phyloP scores from a whole-genome alignment of 108 stramenopile species.

The Parietichytrium sp. region DNA sequence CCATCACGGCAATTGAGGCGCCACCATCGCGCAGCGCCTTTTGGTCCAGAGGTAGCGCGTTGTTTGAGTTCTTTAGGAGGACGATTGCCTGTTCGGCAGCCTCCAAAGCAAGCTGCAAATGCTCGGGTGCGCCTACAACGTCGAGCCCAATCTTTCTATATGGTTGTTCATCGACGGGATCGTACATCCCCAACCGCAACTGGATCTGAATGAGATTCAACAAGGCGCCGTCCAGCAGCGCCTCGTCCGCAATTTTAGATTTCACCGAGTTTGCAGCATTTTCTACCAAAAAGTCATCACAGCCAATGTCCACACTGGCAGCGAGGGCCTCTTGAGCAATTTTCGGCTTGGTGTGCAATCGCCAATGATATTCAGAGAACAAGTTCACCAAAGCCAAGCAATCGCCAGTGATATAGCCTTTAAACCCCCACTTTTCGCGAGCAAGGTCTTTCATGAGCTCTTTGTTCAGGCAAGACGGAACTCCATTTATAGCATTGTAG shows the following conservation, averaged over 20 bases:
- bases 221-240: conserved; percentile 24
- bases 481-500: conserved; percentile 75
- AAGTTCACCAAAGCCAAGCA: conserved; percentile 67
- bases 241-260: conserved; percentile 14
- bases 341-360: neutral
- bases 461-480: conserved; percentile 65
- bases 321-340: neutral
- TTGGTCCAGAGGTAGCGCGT: conserved; percentile 35
- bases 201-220: conserved; percentile 23
- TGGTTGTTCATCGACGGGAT: neutral
- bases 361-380: neutral
- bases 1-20: conserved; percentile 43
- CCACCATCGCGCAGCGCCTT: no score
- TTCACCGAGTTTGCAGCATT: conserved; percentile 8
- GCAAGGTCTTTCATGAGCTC: conserved; percentile 52
- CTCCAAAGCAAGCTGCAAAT: conserved; percentile 28
- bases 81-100: conserved; percentile 47
- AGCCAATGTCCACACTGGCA: conserved; percentile 40
- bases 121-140: neutral
- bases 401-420: conserved; percentile 69
- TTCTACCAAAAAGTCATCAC: conserved; percentile 27
- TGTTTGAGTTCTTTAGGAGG: conserved; percentile 46
- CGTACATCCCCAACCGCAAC: conserved; percentile 46
- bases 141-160: conserved; percentile 1
- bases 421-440: conserved; percentile 60